Evolutionary conservation across 164 flowering plant genomes (phyloP), one percentile per base, ranked within the genome.

Genomic region (Kalanchoe fedtschenkoi): DNA sequence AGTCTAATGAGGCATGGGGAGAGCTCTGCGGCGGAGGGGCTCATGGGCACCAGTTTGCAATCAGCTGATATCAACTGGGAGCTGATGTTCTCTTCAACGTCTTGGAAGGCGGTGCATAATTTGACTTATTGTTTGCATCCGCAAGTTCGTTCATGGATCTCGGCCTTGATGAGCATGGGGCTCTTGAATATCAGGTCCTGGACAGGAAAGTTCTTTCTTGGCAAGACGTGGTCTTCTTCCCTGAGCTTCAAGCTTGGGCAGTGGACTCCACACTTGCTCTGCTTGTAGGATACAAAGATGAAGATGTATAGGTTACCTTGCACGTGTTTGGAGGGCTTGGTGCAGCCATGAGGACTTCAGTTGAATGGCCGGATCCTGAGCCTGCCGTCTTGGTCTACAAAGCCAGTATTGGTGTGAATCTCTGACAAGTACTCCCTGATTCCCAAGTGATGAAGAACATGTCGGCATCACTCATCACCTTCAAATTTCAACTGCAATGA

Each of bases 321-420:
- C 97, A 91, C 97, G 88, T 82, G 76, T 91, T 91, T 19, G 95
- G 91, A 65, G 97, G 96, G 77, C 97, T 46, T 46, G 54, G 5
- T 44, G 78, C 97, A 90, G 34, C 85, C 86, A 72, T 91, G 97
- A 22, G 87, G 60, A 28, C 79, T 71, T 8, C 64, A 34, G 30
- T 65, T 69, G 66, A 85, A 72, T 58, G 96, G 91, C 26, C 61
- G 63, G 59, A 91, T 87, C 69, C 85, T 85, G 0, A 89, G 74
- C 73, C 71, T 78, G 16, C 91, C 93, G 65, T 81, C 76, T 55
- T 76, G 81, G 58, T 86, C 90, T 0, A 88, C 77, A 56, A 44
- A 78, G 21, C 88, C 62, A 0, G 91, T 89, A 61, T 91, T 91
- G 0, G 97, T 86, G 76, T 83, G 77, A 63, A 91, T 87, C 61